These are phyloP conservation scores for Geotrichum cucujoidarum DNA, from an alignment of 1,139 yeast genomes.

Conservation along the genomic window DNA sequence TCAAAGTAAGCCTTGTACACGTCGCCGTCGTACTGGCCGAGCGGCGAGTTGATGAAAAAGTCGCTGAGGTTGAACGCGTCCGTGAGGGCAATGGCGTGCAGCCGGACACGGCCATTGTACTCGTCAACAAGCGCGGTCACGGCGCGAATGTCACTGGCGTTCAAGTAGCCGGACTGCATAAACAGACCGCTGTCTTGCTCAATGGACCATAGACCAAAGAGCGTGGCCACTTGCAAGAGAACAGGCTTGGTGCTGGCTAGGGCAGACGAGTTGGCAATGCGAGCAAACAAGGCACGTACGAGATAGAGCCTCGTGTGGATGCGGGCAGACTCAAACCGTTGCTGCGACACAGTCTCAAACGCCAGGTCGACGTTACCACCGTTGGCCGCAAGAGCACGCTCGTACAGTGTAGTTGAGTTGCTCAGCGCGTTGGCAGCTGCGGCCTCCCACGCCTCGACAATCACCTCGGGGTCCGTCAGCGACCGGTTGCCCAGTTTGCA, in stretches of 20 bases:
- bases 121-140: slow-evolving; percentile 36
- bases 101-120: slow-evolving; percentile 45
- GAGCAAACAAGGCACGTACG: slow-evolving; percentile 32
- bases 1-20: slow-evolving; percentile 68
- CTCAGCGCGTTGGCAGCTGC: slow-evolving; percentile 35
- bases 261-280: slow-evolving; percentile 24
- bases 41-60: slow-evolving; percentile 75
- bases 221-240: slow-evolving; percentile 47
- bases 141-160: slow-evolving; percentile 35
- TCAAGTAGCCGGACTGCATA: slow-evolving; percentile 57
- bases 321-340: slow-evolving; percentile 36
- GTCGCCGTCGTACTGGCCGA: slow-evolving; percentile 82
- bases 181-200: slow-evolving; percentile 75
- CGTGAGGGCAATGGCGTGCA: slow-evolving; percentile 74
- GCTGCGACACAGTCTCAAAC: slow-evolving; percentile 36
- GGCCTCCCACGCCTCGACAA: slow-evolving; percentile 38
- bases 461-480: slow-evolving; percentile 26
- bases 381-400: slow-evolving; percentile 20
- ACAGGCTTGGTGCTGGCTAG: slow-evolving; percentile 37
- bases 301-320: slow-evolving; percentile 34
- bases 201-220: slow-evolving; percentile 66
- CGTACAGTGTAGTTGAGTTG: slow-evolving; percentile 28
- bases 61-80: slow-evolving; percentile 87
- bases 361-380: slow-evolving; percentile 31
- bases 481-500: slow-evolving; percentile 26